Conservation (phyloP, 2,329 filamentous ascomycete species). For the Pseudogymnoascus sp. region DNA sequence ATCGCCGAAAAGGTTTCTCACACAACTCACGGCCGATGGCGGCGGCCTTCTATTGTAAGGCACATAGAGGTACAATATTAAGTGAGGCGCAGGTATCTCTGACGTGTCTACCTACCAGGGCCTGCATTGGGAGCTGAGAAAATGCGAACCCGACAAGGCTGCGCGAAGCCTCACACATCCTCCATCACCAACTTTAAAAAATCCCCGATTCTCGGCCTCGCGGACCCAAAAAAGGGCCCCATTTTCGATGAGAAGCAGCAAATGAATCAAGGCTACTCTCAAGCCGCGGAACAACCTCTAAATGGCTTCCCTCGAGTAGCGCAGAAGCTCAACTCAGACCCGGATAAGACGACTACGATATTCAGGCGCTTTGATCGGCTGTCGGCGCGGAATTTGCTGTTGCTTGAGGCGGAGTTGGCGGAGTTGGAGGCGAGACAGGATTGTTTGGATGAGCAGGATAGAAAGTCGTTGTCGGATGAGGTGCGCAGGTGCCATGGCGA, state of each 20-base stretch:
- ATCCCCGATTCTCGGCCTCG: neutral
- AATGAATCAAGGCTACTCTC: neutral
- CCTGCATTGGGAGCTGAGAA: neutral
- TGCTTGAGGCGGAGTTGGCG: conserved; percentile 10
- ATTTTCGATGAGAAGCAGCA: neutral
- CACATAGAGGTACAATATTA: neutral
- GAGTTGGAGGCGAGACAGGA: conserved; percentile 12
- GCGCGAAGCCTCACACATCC: neutral
- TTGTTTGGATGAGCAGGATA: conserved; percentile 15
- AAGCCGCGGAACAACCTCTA: neutral
- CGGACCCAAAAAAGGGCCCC: neutral
- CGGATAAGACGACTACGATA: conserved; percentile 8
- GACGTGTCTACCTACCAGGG: neutral
- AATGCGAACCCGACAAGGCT: neutral
- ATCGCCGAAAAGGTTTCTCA: neutral
- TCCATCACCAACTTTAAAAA: neutral
- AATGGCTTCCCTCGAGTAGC: conserved; percentile 6
- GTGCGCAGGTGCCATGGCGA: conserved; percentile 14
- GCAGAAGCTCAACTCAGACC: neutral
- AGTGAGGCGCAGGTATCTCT: neutral
- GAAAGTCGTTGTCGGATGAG: conserved; percentile 4
- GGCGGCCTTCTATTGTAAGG: neutral
- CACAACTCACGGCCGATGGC: neutral
- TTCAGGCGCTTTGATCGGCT: conserved; percentile 11
- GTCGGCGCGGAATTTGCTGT: conserved; percentile 10